Evolutionary conservation across 345 rosid genomes (phyloP), one percentile per base, ranked within the genome.

Genomic region (Cochlearia excelsa): DNA sequence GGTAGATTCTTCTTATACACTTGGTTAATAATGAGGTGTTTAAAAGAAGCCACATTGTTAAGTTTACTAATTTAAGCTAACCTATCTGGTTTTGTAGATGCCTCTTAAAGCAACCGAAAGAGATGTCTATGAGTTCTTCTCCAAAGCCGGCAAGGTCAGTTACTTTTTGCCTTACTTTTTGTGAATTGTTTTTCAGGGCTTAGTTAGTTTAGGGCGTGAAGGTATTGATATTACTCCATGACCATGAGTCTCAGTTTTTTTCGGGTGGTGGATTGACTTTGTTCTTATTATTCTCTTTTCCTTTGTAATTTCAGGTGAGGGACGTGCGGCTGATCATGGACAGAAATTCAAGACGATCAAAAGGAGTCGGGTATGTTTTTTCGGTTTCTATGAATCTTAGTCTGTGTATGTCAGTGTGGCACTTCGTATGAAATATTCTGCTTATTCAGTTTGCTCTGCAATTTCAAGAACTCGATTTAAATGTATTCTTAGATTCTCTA

Each of bases 301-400:
- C 41, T 46, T 51, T 30, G n/a, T 63, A 26, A 65, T 71, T 77
- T 67, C 80, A 91, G 98, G 98, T 91, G 59, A 85, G 98, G 78
- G 98, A 91, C 67, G 98, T 91, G 28, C 90, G 94, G 9, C 65
- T 91, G 77, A 91, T 91, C 76, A 84, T 91, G 96, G 98, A 91
- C 65, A 81, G 98, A 73, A 91, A 88, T 70, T 91, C 98, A 49
- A 81, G 98, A 67, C 74, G 96, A 55, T 91, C 98, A 39, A 91
- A 84, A 74, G 98, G 98, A 74, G 98, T 91, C 80, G 98, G 98
- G 98, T 88, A 88, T 75, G 92, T 76, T 27, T 48, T 74, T 53
- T 53, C 57, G 46, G 42, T 37, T 55, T 27, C 62, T 51, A 4
- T 8, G 29, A 33, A 65, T 55, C 65, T 50, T 46, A 52, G 8